Percentiles rank a stretch among this genome's conserved stretches.
Conservation (phyloP, 2,329 filamentous ascomycete species). For the Bipolaris bicolor region DNA sequence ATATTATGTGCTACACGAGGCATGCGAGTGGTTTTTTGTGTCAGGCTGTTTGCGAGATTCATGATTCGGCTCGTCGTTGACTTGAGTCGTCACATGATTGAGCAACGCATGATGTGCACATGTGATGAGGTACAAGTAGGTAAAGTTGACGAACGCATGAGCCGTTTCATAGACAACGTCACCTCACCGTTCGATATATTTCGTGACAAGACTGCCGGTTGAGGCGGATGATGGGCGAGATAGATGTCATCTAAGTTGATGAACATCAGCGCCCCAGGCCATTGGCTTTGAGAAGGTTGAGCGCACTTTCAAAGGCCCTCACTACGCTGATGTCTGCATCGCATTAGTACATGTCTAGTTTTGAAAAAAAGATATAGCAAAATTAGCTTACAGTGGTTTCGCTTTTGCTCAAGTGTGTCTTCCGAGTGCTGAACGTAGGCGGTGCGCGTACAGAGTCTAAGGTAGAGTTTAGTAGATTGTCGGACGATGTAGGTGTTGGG, state of each 20-base stretch:
- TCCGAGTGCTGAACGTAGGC: constrained; percentile 78
- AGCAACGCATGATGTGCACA: constrained; percentile 27
- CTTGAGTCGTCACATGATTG: constrained; percentile 19
- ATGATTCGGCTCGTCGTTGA: neutral
- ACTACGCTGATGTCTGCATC: constrained; percentile 54
- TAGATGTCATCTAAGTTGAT: constrained; percentile 32
- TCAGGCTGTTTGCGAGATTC: neutral
- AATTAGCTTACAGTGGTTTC: constrained; percentile 74
- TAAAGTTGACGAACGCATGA: neutral
- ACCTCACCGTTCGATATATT: neutral
- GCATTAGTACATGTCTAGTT: constrained; percentile 1
- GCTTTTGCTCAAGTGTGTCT: constrained; percentile 71
- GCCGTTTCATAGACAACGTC: neutral
- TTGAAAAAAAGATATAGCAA: neutral
- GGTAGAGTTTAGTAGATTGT: neutral
- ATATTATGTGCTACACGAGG: neutral
- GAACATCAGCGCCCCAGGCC: constrained; percentile 36
- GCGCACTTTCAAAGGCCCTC: constrained; percentile 57
- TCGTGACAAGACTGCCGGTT: constrained; percentile 1
- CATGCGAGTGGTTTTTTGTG: neutral
- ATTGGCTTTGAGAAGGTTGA: constrained; percentile 49
- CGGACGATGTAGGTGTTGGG: neutral
- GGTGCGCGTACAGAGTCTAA: constrained; percentile 77
- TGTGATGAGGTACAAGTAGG: constrained; percentile 6
- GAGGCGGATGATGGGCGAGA: constrained; percentile 21